Evolutionary conservation across 208 protist genomes (phyloP), one percentile per base, ranked within the genome.

Genomic region (Trypanosoma melophagium): DNA sequence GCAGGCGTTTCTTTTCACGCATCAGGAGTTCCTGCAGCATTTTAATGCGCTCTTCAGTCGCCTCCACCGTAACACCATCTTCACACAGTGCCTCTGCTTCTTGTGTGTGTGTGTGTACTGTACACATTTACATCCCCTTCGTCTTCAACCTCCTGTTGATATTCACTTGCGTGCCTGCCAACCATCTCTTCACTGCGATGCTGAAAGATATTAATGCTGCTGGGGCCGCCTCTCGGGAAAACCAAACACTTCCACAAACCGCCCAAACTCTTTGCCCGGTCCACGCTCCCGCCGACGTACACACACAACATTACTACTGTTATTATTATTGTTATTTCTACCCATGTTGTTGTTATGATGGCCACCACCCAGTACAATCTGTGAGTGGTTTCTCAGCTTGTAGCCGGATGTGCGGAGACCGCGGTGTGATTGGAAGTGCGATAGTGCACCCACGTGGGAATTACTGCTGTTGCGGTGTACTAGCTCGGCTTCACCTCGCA

Each of bases 181-280:
- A 14, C 3, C 21, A 42, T 13, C 9, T 7, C 24, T 40, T 60
- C 64, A 38, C 19, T 3, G 0, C 41, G 21, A 1, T 13, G 54
- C n/a, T 69, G 40, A 53, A 69, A 62, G 8, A 69, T 13, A 45
- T 69, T 52, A 24, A 62, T 28, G 45, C 25, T 50, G 12, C 19
- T 31, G 13, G 0, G 64, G 64, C 0, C 64, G 64, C 44, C 22
- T 68, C 25, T 69, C 42, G 0, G 83, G 79, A 60, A 88, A 88
- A 10, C 83, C 83, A 42, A 80, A 38, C 47, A 51, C 54, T 52
- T 79, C 79, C 35, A 88, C 76, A 51, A 65, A 65, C 1, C 51
- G 53, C 22, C 67, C 76, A 50, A 78, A 84, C 9, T 69, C 62
- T 31, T 51, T 80, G 14, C 79, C 83, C 3, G 83, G 83, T 0